Base-by-base conservation (phyloP, 371 early-diverging fungal species). In the Catenaria anguillulae region DNA sequence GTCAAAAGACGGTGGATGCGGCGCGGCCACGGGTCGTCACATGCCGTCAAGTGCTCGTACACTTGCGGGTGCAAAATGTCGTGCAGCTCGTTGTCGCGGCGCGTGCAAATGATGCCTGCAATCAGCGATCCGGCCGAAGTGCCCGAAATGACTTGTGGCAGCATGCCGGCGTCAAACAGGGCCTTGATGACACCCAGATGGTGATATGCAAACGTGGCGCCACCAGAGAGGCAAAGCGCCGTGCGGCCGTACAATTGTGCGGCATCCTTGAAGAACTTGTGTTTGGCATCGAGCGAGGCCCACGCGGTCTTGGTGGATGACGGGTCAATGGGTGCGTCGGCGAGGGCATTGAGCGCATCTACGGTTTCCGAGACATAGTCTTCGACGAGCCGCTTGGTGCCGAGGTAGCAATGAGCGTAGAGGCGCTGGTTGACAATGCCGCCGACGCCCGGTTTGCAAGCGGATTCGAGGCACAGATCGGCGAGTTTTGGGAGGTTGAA, bases 161-260 rank as follows among this genome's bases (percentile, higher is more conserved):
- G 63, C 31, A 86, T 64, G 0, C 76, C 77, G 64, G 77, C 75
- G 54, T 85, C 82, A 63, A 78, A 70, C 37, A 87, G 71, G 2
- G 84, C 75, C 64, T 84, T 84, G n/a, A 83, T 77, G 0, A 87
- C 85, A 43, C 88, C 88, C 23, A 86, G 67, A 68, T 87, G 88
- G 65, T 78, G 81, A 62, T 84, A 66, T 13, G 82, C 84, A 33
- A 73, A 58, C 3, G 67, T 60, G 19, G 70, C 80, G 10, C 80
- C 80, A 17, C 79, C 79, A 31, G 66, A 65, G 66, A 60, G 74
- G 69, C 63, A 85, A 81, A 65, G 77, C 61, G 71, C 87, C 76
- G 62, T 78, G 80, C 45, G 34, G 4, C 73, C 77, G 62, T 68
- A 73, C 48, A 63, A 62, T 13, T 54, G 60, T 13, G 69, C 63